Conservation (phyloP, 371 early-diverging fungal species). For the Rhizopus microsporus region DNA sequence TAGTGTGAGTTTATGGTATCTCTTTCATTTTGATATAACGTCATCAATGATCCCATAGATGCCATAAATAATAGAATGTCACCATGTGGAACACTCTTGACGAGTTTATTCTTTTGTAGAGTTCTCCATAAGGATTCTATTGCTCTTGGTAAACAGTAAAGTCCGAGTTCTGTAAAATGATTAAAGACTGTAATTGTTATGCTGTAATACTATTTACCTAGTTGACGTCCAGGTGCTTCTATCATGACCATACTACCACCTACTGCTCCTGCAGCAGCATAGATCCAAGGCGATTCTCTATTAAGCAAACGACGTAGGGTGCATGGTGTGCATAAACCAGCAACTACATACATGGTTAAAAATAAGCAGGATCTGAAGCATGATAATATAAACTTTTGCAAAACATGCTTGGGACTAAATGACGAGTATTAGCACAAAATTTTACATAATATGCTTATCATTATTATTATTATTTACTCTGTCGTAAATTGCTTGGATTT, state of each 20-base stretch:
- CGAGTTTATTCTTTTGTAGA: conserved; percentile 45
- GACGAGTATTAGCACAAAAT: background rate
- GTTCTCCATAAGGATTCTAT: conserved; percentile 74
- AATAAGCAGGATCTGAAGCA: conserved; percentile 73
- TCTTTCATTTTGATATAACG: conserved; percentile 80
- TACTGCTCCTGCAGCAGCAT: conserved; percentile 64
- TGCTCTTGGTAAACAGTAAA: conserved; percentile 84
- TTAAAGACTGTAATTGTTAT: background rate
- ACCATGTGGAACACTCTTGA: conserved; percentile 51
- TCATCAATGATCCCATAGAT: conserved; percentile 82
- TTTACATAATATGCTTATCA: background rate
- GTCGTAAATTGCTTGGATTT: conserved; percentile 42
- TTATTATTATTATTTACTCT: conserved; percentile 36
- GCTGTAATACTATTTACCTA: conserved; percentile 32
- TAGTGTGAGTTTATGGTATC: conserved; percentile 73
- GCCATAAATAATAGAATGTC: conserved; percentile 69
- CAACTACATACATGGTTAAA: conserved; percentile 67
- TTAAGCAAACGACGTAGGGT: conserved; percentile 57
- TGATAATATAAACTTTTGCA: conserved; percentile 52
- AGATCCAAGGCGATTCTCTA: conserved; percentile 57
- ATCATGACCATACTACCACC: conserved; percentile 72
- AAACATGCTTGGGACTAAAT: conserved; percentile 34
- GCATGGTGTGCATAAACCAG: conserved; percentile 69
- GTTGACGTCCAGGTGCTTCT: conserved; percentile 76
- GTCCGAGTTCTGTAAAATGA: conserved; percentile 64